These are phyloP conservation scores for Vararia minispora DNA, from an alignment of 768 basidiomycete species.

Conservation along the genomic window DNA sequence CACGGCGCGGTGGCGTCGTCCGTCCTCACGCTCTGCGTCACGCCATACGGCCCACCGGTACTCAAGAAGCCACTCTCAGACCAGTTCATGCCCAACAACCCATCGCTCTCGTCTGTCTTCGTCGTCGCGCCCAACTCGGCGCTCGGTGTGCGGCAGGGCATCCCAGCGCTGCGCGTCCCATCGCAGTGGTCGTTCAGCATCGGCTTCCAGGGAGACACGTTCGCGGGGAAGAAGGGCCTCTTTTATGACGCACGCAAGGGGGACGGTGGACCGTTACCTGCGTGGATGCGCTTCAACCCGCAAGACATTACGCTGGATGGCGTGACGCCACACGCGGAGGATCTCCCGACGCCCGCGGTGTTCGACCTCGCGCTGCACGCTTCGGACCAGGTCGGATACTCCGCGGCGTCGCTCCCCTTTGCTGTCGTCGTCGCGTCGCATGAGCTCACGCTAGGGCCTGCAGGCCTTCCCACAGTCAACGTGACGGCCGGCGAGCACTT, in stretches of 20 bases:
- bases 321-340: constrained; percentile 44
- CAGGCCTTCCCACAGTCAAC: constrained; percentile 55
- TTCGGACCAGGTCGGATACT: constrained; percentile 66
- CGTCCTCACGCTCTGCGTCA: constrained; percentile 45
- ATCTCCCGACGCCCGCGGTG: constrained; percentile 26
- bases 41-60: constrained; percentile 39
- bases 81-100: constrained; percentile 52
- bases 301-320: constrained; percentile 67
- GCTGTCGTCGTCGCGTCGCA: constrained; percentile 56
- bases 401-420: constrained; percentile 48
- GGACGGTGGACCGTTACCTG: constrained; percentile 62
- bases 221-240: constrained; percentile 33
- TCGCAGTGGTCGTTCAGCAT: constrained; percentile 84
- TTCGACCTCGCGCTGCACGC: constrained; percentile 51
- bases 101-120: constrained; percentile 69
- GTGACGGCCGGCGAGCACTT: constrained; percentile 47
- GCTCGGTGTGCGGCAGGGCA: constrained; percentile 31
- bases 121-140: constrained; percentile 50
- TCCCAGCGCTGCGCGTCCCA: constrained; percentile 62
- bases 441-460: constrained; percentile 42
- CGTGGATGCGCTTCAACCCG: constrained; percentile 67
- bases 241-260: constrained; percentile 54
- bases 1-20: constrained; percentile 37
- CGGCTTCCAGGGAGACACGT: constrained; percentile 64
- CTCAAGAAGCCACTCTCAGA: constrained; percentile 40